Evolutionary conservation across 208 protist genomes (phyloP).

Genomic region (Wallacemonas sp.): DNA sequence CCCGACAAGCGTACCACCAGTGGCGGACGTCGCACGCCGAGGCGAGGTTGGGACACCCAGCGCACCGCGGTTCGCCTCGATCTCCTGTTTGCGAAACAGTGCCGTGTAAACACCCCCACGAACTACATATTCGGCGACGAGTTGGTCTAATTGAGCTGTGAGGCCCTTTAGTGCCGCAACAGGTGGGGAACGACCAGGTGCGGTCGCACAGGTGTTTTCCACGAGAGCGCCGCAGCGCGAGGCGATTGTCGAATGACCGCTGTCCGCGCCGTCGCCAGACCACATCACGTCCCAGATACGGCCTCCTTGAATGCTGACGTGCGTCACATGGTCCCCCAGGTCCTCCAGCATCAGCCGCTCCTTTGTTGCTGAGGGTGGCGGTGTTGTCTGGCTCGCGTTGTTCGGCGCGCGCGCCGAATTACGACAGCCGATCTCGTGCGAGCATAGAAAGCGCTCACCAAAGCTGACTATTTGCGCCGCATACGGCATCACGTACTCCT

Average conservation of each 20-base stretch:
- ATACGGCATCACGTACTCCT: conserved; percentile 72
- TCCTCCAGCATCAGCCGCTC: conserved; percentile 1
- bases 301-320: conserved; percentile 5
- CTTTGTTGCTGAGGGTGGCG: background rate
- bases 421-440: conserved; percentile 15
- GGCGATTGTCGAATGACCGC: background rate
- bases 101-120: conserved; percentile 54
- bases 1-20: background rate
- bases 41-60: conserved; percentile 5
- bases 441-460: conserved; percentile 16
- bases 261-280: background rate
- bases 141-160: conserved; percentile 43
- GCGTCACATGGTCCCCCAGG: conserved; percentile 3
- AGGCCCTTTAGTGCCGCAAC: conserved; percentile 33
- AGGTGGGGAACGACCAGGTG: background rate
- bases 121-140: conserved; percentile 66
- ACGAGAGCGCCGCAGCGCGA: background rate
- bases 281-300: background rate
- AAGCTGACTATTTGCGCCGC: conserved; percentile 55
- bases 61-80: conserved; percentile 26
- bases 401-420: background rate
- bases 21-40: background rate
- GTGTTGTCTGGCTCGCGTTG: background rate
- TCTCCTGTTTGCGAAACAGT: conserved; percentile 52
- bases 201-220: background rate